These are phyloP conservation scores for Aureobasidium vineae DNA, from an alignment of 2,329 filamentous ascomycete species.

Conservation along the genomic window DNA sequence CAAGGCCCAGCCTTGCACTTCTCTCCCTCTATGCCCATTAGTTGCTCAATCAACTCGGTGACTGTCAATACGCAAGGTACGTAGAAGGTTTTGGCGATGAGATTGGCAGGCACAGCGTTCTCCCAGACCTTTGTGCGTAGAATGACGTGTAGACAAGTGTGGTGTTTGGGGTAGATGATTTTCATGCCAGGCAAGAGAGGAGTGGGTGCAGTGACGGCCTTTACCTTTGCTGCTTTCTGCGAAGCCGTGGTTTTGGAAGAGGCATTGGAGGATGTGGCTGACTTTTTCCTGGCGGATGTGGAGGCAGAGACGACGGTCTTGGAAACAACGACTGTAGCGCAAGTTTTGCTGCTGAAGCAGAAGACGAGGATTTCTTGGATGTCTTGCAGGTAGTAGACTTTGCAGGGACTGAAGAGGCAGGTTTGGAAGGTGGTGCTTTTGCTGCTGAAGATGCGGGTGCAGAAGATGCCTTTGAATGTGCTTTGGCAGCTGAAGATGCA, in stretches of 20 bases:
- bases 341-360: neutral
- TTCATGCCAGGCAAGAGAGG: slow-evolving; percentile 30
- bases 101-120: slow-evolving; percentile 20
- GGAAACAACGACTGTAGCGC: neutral
- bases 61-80: slow-evolving; percentile 34
- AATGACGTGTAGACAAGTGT: slow-evolving; percentile 38
- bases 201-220: slow-evolving; percentile 24
- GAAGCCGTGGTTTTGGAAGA: slow-evolving; percentile 12
- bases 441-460: neutral
- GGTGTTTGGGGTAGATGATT: slow-evolving; percentile 34
- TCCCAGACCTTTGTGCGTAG: slow-evolving; percentile 34
- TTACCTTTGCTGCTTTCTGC: slow-evolving; percentile 12
- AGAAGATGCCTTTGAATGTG: neutral
- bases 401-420: neutral
- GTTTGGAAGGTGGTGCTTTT: slow-evolving; percentile 1
- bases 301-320: neutral
- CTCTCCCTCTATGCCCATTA: slow-evolving; percentile 30
- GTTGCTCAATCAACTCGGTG: slow-evolving; percentile 36
- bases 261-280: neutral
- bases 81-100: slow-evolving; percentile 38
- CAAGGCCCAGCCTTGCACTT: slow-evolving; percentile 34
- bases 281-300: neutral
- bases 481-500: neutral
- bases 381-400: neutral
- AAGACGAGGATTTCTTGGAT: neutral